A percentile compares a stretch with the other conserved stretches of the same genome.
Evolutionary conservation across 345 rosid genomes (phyloP).

Genomic region (Boechera stricta): DNA sequence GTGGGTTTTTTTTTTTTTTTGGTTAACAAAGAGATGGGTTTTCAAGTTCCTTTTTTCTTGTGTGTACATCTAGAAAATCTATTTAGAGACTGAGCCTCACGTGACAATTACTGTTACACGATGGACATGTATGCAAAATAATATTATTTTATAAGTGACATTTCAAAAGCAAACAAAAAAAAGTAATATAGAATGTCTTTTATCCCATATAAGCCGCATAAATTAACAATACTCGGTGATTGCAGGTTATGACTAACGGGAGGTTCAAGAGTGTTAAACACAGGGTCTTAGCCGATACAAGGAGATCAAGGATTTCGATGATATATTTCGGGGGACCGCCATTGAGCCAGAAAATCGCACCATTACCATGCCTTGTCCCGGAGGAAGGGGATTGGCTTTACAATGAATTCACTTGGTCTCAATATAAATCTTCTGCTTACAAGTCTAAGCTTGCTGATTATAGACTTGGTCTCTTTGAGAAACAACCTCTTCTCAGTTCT

Average conservation of each 20-base stretch:
- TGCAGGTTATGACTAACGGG: slow-evolving; percentile 92
- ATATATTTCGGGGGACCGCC: slow-evolving; percentile 90
- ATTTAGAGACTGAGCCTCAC: slow-evolving; percentile 24
- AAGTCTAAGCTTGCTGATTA: slow-evolving; percentile 77
- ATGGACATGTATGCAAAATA: slow-evolving; percentile 9
- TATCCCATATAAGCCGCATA: background rate
- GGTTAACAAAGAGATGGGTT: background rate
- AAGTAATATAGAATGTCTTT: background rate
- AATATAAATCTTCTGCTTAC: slow-evolving; percentile 78
- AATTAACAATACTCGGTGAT: slow-evolving; percentile 5
- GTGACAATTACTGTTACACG: slow-evolving; percentile 37
- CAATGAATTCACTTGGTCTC: slow-evolving; percentile 85
- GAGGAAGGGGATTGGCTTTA: slow-evolving; percentile 71
- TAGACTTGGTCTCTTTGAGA: slow-evolving; percentile 77
- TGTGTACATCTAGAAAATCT: slow-evolving; percentile 35
- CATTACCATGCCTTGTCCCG: slow-evolving; percentile 57
- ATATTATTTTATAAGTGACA: slow-evolving; percentile 19
- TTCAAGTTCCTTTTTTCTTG: background rate
- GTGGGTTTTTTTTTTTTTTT: slow-evolving; percentile 10
- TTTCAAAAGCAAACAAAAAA: background rate
- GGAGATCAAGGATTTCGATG: slow-evolving; percentile 79
- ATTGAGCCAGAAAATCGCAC: slow-evolving; percentile 59
- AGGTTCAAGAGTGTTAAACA: slow-evolving; percentile 88
- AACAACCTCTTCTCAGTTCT: slow-evolving; percentile 32
- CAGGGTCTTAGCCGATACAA: slow-evolving; percentile 70